Conservation (phyloP, 208 protist genomes). For the Phytomonas serpens region DNA sequence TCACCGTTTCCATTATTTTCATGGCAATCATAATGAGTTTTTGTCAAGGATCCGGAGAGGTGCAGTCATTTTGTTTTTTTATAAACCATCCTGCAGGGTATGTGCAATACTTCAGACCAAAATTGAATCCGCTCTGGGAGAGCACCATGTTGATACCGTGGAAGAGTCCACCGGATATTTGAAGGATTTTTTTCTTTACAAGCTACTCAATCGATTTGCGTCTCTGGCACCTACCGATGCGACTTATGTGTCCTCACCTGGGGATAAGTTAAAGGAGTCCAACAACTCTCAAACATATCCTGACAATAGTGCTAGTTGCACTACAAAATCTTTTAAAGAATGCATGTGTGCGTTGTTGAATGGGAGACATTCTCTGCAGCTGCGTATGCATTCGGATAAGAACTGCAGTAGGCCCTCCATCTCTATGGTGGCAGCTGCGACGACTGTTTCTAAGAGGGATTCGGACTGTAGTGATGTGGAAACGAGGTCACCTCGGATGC, state of each 20-base stretch:
- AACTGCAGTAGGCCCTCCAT: not conserved
- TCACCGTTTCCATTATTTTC: not conserved
- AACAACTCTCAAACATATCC: not conserved
- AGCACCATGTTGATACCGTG: constrained; percentile 3
- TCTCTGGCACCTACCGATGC: not conserved
- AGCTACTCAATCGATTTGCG: not conserved
- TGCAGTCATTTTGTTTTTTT: constrained; percentile 68
- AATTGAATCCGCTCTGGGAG: constrained; percentile 29
- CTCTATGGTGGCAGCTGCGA: not conserved
- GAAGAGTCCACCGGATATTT: not conserved
- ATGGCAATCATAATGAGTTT: not conserved
- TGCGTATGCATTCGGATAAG: not conserved
- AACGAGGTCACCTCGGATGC: not conserved
- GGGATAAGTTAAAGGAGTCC: not conserved
- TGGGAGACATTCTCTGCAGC: not conserved
- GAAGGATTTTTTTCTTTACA: not conserved
- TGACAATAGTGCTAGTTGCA: not conserved
- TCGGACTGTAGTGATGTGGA: constrained; percentile 10
- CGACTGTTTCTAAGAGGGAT: constrained; percentile 10
- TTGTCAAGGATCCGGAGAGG: not conserved
- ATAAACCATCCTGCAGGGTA: constrained; percentile 54
- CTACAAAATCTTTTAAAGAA: not conserved
- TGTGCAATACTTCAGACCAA: constrained; percentile 42
- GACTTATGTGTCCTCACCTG: not conserved
- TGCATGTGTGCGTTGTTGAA: not conserved